A percentile compares a stretch with the other conserved stretches of the same genome.
These are phyloP conservation scores for Paramyrothecium roridum DNA, from an alignment of 2,329 filamentous ascomycete species.

Conservation along the genomic window DNA sequence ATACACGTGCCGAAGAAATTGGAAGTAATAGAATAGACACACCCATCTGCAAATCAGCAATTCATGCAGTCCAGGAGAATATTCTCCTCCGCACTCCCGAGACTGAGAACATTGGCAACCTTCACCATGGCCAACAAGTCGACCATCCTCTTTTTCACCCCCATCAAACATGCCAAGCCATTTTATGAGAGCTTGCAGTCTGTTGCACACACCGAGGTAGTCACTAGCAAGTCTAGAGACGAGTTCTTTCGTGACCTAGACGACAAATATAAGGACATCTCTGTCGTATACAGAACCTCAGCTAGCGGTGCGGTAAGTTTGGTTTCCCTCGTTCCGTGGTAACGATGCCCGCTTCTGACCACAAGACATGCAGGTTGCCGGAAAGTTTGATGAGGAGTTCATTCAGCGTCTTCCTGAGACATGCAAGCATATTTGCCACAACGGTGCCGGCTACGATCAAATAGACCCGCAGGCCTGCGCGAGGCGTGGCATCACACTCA, in stretches of 20 bases:
- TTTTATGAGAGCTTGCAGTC: slow-evolving; percentile 9
- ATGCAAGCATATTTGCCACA: slow-evolving; percentile 45
- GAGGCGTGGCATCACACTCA: slow-evolving; percentile 48
- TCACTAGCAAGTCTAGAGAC: slow-evolving; percentile 11
- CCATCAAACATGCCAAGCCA: slow-evolving; percentile 11
- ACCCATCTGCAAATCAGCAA: too few relatives aligned
- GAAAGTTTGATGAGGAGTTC: slow-evolving; percentile 11
- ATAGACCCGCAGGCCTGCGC: slow-evolving; percentile 64
- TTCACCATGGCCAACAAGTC: slow-evolving; percentile 6
- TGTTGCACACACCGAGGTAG: slow-evolving; percentile 10
- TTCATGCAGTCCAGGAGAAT: too few relatives aligned
- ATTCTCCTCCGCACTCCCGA: too few relatives aligned
- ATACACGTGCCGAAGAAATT: too few relatives aligned
- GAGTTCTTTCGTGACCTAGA: slow-evolving; percentile 14
- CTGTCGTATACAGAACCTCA: slow-evolving; percentile 17
- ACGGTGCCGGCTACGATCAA: slow-evolving; percentile 62
- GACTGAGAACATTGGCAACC: too few relatives aligned
- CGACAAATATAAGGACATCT: slow-evolving; percentile 13
- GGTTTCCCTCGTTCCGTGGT: background rate
- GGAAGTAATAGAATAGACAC: too few relatives aligned
- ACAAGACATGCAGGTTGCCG: slow-evolving; percentile 6
- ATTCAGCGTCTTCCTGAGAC: slow-evolving; percentile 8
- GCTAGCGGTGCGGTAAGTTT: slow-evolving; percentile 13
- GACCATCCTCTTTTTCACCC: slow-evolving; percentile 16
- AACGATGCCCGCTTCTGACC: background rate